These are phyloP conservation scores for Rhizodiscina lignyota DNA, from an alignment of 495 filamentous ascomycete species.

Conservation along the genomic window DNA sequence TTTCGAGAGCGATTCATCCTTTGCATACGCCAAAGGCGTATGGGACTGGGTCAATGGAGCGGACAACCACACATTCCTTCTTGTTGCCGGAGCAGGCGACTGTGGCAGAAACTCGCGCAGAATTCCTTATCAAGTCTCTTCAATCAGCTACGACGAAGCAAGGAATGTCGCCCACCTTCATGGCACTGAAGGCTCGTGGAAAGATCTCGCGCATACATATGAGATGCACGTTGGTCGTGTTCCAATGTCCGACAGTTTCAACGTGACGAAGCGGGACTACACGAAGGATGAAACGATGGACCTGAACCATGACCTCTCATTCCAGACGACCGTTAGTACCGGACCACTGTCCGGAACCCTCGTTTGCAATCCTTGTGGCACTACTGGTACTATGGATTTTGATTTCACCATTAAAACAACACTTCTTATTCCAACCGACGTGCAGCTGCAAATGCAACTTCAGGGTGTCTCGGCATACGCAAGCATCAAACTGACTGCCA, in stretches of 20 bases:
- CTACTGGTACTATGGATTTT: conserved; percentile 21
- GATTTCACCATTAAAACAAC: conserved; percentile 18
- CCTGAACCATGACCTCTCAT: conserved; percentile 15
- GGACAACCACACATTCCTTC: conserved; percentile 20
- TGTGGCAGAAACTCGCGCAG: conserved; percentile 22
- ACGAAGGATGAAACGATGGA: conserved; percentile 16
- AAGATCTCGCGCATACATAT: conserved; percentile 16
- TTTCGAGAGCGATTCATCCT: conserved; percentile 17
- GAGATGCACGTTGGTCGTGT: conserved; percentile 19
- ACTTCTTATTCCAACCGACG: conserved; percentile 13
- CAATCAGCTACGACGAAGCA: conserved; percentile 18
- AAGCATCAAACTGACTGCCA: conserved; percentile 13
- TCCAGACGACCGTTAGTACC: conserved; percentile 8
- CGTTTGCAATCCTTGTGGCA: conserved; percentile 17
- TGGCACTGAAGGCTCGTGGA: conserved; percentile 18
- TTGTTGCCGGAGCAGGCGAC: conserved; percentile 23
- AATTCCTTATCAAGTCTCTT: conserved; percentile 19
- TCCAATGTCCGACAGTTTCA: conserved; percentile 1
- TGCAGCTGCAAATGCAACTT: conserved; percentile 15
- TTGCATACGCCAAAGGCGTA: conserved; percentile 14
- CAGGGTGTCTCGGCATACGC: conserved; percentile 17
- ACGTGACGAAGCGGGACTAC: conserved; percentile 11
- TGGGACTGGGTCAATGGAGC: conserved; percentile 27
- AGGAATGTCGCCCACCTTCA: conserved; percentile 15
- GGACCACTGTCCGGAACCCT: conserved; percentile 9